Base-by-base conservation (phyloP, 1,284 basidiomycete genomes). In the Heterobasidion occidentale region DNA sequence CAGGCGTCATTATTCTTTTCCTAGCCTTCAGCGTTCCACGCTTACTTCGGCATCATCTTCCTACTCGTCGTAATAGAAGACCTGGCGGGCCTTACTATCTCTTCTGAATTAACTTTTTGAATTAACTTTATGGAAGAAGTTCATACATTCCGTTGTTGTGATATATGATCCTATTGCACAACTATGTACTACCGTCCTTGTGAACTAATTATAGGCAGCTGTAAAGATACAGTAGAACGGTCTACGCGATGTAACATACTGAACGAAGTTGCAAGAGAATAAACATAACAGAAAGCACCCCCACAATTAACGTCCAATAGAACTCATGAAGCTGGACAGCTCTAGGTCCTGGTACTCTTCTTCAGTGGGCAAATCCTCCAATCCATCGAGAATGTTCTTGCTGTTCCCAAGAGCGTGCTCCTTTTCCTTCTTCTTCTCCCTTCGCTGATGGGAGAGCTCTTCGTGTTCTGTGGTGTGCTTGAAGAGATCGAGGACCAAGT, bases 401-500 rank as follows among this genome's bases (percentile, higher is more conserved):
- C 90, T 86, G 55, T 75, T 81, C 52, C 79, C 69, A 46, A 83
- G 74, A 17, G 70, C 63, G 12, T 69, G 61, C 54, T 85, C 81
- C 62, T 78, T 83, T 44, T 74, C 74, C 58, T 82, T 83, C 65
- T 78, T 77, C 1, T 77, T 74, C 0, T 75, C 70, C 6, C n/a
- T 42, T 42, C 12, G n/a, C 38, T 42, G 38, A 11, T 11, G 12
- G 0, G 77, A 73, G 49, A 85, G 83, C 61, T 91, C 87, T 60
- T 90, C 89, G 57, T 87, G 84, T 51, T 78, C 76, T 6, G 84
- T 84, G 7, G 91, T 92, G 17, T 87, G 86, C 64, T 78, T 83
- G 81, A 99, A 99, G 47, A 99, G 79, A 70, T 99, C 97, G 45
- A 99, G 77, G 45, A 99, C 95, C 61, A 94, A 86, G 67, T 98